Evolutionary conservation across 169 alveolate species (phyloP).

Genomic region (Eimeria praecox): DNA sequence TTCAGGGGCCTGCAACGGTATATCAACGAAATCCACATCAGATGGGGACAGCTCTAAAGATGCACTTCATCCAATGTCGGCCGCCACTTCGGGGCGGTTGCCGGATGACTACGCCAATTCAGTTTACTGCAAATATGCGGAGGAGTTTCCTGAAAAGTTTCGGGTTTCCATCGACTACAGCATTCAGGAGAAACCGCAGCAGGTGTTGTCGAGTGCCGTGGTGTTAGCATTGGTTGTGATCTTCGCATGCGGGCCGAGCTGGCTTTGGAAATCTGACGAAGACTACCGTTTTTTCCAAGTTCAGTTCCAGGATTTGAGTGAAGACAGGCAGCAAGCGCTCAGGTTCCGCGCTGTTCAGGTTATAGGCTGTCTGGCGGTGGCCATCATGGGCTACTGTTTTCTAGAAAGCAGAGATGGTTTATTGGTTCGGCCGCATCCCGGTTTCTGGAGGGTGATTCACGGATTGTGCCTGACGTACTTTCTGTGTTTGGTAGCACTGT

Average conservation of each 20-base stretch:
- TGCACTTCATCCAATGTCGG: background rate
- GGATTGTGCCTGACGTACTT: conserved; percentile 78
- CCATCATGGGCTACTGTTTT: conserved; percentile 68
- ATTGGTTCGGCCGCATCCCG: conserved; percentile 84
- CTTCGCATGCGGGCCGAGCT: conserved; percentile 16
- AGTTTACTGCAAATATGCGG: conserved; percentile 65
- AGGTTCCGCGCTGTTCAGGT: conserved; percentile 27
- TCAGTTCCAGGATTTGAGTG: background rate
- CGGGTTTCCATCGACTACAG: conserved; percentile 42
- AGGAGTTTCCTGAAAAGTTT: conserved; percentile 55
- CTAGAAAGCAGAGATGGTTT: conserved; percentile 82
- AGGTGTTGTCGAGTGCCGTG: conserved; percentile 30
- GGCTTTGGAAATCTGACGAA: background rate
- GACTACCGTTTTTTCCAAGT: background rate
- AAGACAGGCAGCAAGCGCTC: conserved; percentile 17
- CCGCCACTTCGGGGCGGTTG: background rate
- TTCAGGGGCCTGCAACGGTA: background rate
- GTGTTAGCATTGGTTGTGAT: background rate
- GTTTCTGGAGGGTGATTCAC: conserved; percentile 83
- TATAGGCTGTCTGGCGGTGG: conserved; percentile 51
- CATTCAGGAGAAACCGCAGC: conserved; percentile 65
- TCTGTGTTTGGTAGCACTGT: conserved; percentile 71
- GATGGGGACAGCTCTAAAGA: conserved; percentile 54
- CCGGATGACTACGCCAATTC: conserved; percentile 53
- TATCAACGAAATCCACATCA: conserved; percentile 1